Evolutionary conservation across 2,329 filamentous ascomycete genomes (phyloP).

Genomic region (Fusarium napiforme): DNA sequence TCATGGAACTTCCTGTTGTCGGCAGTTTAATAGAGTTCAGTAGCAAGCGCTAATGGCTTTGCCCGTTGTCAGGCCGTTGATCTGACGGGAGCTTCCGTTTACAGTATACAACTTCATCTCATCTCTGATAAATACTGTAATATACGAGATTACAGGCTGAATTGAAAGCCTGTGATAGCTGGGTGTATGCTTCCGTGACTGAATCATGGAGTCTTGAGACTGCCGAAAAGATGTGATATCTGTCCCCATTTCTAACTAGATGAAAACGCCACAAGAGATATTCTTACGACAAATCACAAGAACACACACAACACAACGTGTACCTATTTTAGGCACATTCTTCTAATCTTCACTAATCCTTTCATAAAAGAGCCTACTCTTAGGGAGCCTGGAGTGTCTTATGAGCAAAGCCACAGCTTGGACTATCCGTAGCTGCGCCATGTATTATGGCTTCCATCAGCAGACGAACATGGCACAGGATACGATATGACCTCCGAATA

Average conservation of each 20-base stretch:
- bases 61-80: slow-evolving; percentile 16
- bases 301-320: neutral
- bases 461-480: neutral
- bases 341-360: neutral
- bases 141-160: neutral
- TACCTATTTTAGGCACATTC: neutral
- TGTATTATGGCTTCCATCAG: neutral
- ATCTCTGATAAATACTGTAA: neutral
- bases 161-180: neutral
- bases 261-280: neutral
- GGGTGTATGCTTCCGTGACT: neutral
- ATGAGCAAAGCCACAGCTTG: slow-evolving; percentile 11
- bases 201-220: neutral
- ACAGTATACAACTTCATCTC: neutral
- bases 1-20: neutral
- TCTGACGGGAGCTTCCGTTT: slow-evolving; percentile 34
- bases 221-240: neutral
- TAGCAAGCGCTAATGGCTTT: slow-evolving; percentile 12
- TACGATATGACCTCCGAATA: neutral
- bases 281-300: neutral
- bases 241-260: neutral
- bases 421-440: slow-evolving; percentile 3
- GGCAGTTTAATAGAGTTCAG: slow-evolving; percentile 33
- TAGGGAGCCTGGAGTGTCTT: neutral
- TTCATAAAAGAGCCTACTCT: neutral